These are phyloP conservation scores for Nigrospora oryzae DNA, from an alignment of 2,329 filamentous ascomycete genomes.

Conservation along the genomic window DNA sequence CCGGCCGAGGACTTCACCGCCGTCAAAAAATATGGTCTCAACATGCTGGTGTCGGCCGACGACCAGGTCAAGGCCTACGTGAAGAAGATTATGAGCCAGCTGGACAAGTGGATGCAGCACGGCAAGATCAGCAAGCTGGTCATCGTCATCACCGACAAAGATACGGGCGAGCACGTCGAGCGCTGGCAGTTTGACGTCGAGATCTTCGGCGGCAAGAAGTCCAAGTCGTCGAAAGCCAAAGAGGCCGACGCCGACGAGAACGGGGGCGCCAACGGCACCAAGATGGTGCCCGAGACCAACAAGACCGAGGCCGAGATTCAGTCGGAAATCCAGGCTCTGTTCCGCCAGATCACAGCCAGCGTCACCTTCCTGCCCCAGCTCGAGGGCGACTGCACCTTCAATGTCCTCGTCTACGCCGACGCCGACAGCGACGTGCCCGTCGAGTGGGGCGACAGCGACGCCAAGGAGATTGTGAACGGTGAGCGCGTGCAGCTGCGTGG, in stretches of 20 bases:
- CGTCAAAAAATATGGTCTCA: constrained; percentile 98
- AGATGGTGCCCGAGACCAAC: constrained; percentile 34
- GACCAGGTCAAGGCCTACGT: constrained; percentile 99
- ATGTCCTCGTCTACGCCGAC: constrained; percentile 95
- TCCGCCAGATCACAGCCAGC: constrained; percentile 94
- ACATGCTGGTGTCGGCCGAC: constrained; percentile 94
- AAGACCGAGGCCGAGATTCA: constrained; percentile 95
- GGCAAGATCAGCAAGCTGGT: constrained; percentile 97
- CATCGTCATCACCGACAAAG: constrained; percentile 93
- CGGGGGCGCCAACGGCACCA: constrained; percentile 18
- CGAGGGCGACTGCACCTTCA: constrained; percentile 93
- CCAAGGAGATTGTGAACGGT: constrained; percentile 89
- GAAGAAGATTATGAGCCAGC: constrained; percentile 97
- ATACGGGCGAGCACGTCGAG: constrained; percentile 92
- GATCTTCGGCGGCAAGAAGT: constrained; percentile 18
- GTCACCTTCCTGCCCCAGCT: constrained; percentile 95
- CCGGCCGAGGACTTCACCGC: constrained; percentile 95
- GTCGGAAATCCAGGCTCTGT: constrained; percentile 89
- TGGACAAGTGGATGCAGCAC: constrained; percentile 95
- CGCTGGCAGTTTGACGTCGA: constrained; percentile 94
- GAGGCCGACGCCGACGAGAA: constrained; percentile 11
- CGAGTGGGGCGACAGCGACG: constrained; percentile 97
- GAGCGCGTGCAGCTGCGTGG: constrained; percentile 93
- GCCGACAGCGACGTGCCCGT: constrained; percentile 93
- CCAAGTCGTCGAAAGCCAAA: constrained; percentile 25